These are phyloP conservation scores for Vicia faba DNA, from an alignment of 306 rosid species.

Conservation along the genomic window DNA sequence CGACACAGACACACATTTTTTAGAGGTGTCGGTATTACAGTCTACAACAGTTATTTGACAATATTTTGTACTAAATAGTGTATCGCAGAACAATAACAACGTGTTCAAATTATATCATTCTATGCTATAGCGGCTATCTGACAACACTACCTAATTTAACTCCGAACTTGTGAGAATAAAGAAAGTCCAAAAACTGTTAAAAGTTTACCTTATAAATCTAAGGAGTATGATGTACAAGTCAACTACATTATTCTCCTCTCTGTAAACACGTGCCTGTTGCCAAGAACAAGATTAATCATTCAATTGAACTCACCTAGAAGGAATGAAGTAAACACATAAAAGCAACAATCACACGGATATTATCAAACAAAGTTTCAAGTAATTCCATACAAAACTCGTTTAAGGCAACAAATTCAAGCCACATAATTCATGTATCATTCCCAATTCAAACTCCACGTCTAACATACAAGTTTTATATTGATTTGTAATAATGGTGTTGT, in stretches of 20 bases:
- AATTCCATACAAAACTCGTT: constrained; percentile 15
- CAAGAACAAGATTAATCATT: constrained; percentile 23
- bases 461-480: too few relatives aligned
- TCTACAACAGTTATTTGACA: too few relatives aligned
- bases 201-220: constrained; percentile 81
- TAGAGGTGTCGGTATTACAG: too few relatives aligned
- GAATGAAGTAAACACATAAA: constrained; percentile 18
- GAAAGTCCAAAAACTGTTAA: constrained; percentile 22
- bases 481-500: too few relatives aligned
- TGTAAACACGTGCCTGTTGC: constrained; percentile 74
- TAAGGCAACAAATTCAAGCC: neutral
- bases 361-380: constrained; percentile 29
- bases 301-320: constrained; percentile 30
- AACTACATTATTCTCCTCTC: constrained; percentile 81
- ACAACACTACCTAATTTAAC: constrained; percentile 1
- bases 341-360: constrained; percentile 2
- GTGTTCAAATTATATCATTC: too few relatives aligned
- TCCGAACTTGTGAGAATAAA: constrained; percentile 20
- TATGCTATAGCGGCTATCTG: too few relatives aligned
- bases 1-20: too few relatives aligned
- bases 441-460: neutral
- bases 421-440: too few relatives aligned
- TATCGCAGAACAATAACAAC: too few relatives aligned
- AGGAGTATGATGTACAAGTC: constrained; percentile 91
- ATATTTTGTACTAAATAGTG: too few relatives aligned